These are phyloP conservation scores for Stenocarpella maydis DNA, from an alignment of 2,329 filamentous ascomycete species.

Conservation along the genomic window DNA sequence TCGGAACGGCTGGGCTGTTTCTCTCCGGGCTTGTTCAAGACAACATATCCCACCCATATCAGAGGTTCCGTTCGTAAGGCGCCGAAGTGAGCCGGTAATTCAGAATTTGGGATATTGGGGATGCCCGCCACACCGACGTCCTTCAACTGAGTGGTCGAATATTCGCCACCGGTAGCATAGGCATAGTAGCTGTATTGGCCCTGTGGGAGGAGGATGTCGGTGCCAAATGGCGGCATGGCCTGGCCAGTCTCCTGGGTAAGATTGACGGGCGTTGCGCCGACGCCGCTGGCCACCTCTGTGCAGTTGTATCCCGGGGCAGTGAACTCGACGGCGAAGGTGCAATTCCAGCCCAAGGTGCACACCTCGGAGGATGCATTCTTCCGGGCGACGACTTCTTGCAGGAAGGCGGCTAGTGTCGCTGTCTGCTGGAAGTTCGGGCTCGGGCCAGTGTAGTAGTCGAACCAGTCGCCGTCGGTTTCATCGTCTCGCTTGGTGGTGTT, in stretches of 20 bases:
- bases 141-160: slow-evolving; percentile 42
- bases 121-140: slow-evolving; percentile 44
- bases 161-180: slow-evolving; percentile 45
- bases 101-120: slow-evolving; percentile 40
- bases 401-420: slow-evolving; percentile 38
- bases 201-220: slow-evolving; percentile 44
- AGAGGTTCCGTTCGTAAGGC: slow-evolving; percentile 49
- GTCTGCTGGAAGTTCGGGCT: slow-evolving; percentile 37
- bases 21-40: slow-evolving; percentile 38
- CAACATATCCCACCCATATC: slow-evolving; percentile 49
- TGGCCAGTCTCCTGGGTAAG: slow-evolving; percentile 41
- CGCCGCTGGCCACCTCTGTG: slow-evolving; percentile 43
- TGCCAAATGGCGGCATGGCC: slow-evolving; percentile 44
- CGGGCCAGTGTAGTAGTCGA: slow-evolving; percentile 43
- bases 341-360: slow-evolving; percentile 50
- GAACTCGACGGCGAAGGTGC: slow-evolving; percentile 48
- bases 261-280: slow-evolving; percentile 39
- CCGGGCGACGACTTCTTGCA: slow-evolving; percentile 38
- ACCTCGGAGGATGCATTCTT: slow-evolving; percentile 46
- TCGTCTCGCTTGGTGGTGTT: slow-evolving; percentile 39
- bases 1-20: slow-evolving; percentile 38
- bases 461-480: slow-evolving; percentile 40
- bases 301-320: slow-evolving; percentile 52
- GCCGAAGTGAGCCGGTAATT: slow-evolving; percentile 45
- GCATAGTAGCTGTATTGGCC: slow-evolving; percentile 47